Evolutionary conservation across 768 basidiomycete species (phyloP).

Genomic region (Pholiota microspora): DNA sequence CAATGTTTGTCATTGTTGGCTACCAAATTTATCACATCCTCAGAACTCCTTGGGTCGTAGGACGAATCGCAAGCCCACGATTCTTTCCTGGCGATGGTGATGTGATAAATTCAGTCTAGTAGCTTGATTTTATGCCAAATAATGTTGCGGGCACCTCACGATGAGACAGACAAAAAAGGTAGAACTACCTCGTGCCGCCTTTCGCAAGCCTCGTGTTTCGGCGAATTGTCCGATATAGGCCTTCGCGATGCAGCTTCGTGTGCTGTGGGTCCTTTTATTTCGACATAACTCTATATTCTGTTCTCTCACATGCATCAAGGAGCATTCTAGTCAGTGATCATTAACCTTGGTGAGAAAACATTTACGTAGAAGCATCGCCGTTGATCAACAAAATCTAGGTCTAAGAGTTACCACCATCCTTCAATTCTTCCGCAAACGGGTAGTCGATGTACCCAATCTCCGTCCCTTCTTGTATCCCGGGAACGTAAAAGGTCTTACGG

Average conservation of each 20-base stretch:
- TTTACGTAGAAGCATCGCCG: too few relatives aligned
- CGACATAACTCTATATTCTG: background rate
- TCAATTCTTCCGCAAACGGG: conserved; percentile 19
- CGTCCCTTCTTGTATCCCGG: conserved; percentile 21
- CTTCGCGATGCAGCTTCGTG: background rate
- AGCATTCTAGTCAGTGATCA: too few relatives aligned
- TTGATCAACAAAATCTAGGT: too few relatives aligned
- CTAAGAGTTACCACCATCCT: background rate
- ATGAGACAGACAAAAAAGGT: background rate
- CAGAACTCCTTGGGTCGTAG: too few relatives aligned
- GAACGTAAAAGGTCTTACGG: conserved; percentile 35
- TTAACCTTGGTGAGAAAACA: too few relatives aligned
- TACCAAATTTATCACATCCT: too few relatives aligned
- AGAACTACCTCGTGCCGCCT: background rate
- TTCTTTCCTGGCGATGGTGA: background rate
- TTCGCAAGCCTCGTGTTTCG: background rate
- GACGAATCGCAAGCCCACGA: background rate
- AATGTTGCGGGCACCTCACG: conserved; percentile 6
- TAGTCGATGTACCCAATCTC: conserved; percentile 29
- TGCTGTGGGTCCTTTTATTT: background rate
- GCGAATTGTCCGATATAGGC: background rate
- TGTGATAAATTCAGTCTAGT: background rate
- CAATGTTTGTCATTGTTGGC: background rate
- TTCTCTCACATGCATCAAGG: background rate
- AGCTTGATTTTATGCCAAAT: background rate